A percentile compares a stretch with the other conserved stretches of the same genome.
Evolutionary conservation across 2,329 filamentous ascomycete genomes (phyloP).

Genomic region (Penicillium sp.): DNA sequence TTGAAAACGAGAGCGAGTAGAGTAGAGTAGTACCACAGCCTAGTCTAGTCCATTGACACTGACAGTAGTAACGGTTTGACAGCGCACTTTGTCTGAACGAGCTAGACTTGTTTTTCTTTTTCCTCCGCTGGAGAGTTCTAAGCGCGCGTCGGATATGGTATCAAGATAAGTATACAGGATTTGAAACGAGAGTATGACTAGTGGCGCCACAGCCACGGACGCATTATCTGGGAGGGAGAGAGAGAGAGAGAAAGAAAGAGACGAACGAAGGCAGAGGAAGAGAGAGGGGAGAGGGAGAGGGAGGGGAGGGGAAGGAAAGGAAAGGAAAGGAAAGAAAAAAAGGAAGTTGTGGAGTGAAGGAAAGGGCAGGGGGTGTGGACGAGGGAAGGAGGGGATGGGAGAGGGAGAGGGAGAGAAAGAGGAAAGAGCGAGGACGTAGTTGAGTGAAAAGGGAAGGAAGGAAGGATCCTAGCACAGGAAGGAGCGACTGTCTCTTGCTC

Average conservation of each 20-base stretch:
- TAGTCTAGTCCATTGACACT: too few species aligned
- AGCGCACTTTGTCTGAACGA: background rate
- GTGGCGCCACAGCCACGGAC: background rate
- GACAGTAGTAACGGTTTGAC: too few species aligned
- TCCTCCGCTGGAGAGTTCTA: background rate
- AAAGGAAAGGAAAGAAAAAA: conserved; percentile 7
- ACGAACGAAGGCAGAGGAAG: background rate
- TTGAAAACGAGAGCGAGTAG: background rate
- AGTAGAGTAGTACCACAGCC: background rate
- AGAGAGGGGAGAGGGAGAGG: background rate
- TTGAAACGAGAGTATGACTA: conserved; percentile 1
- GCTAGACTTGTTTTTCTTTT: background rate
- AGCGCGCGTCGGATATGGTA: background rate
- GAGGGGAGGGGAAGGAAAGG: background rate
- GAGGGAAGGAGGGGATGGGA: conserved; percentile 8
- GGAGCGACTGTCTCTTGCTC: too few species aligned
- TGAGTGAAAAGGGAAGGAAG: conserved; percentile 3
- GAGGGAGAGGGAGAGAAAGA: background rate
- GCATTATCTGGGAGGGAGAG: conserved; percentile 7
- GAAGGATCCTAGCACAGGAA: background rate
- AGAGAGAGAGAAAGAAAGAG: background rate
- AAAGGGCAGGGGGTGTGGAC: conserved; percentile 3
- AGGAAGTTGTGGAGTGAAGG: conserved; percentile 5
- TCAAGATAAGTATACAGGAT: conserved; percentile 5
- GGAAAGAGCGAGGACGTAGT: background rate